Base-by-base conservation (phyloP, 75 land plant species). In the Sequoiadendron giganteum region DNA sequence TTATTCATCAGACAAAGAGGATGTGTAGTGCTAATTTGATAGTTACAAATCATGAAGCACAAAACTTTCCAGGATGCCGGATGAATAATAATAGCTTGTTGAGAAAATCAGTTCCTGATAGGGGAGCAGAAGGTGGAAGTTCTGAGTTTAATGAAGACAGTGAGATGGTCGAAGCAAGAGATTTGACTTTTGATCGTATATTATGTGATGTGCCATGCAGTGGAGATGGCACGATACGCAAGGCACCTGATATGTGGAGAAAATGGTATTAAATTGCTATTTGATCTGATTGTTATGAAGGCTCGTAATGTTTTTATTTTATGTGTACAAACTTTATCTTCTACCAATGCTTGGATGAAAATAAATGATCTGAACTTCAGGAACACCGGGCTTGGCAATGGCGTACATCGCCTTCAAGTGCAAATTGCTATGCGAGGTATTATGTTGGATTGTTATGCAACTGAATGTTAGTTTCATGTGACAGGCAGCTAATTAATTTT, bases 121-220 rank as follows among this genome's bases (percentile, higher is more conserved):
- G 0, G 28, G 86, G 73, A 65, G 48, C 19, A 16, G 84, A 77
- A 16, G 65, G 10, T 72, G 83, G 13, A 56, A 28, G 45, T 15
- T 47, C 18, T 30, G 79, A 86, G 45, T 30, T 48, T 85, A 55
- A n/a, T 70, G 88, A 47, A 70, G 87, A 15, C 58, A 28, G 43
- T 14, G 52, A 86, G 42, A 88, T 88, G 34, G 81, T 87, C 18
- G 82, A 15, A 56, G 89, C 87, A 28, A 72, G n/a, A 54, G 89
- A 88, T 25, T 92, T 96, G 83, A 85, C 91, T 2, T 97, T 96
- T 90, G 99, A 98, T 86, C 95, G 99, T 75, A 93, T 98, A 28
- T 89, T 98, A 86, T 98, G 99, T 91, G 99, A 98, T 93, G 99
- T 98, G 48, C 99, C 99, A 42, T 98, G 99, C 85, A 98, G 99